A percentile compares a stretch with the other conserved stretches of the same genome.
Evolutionary conservation across 2,329 filamentous ascomycete genomes (phyloP).

Genomic region (Didymella pinodella): DNA sequence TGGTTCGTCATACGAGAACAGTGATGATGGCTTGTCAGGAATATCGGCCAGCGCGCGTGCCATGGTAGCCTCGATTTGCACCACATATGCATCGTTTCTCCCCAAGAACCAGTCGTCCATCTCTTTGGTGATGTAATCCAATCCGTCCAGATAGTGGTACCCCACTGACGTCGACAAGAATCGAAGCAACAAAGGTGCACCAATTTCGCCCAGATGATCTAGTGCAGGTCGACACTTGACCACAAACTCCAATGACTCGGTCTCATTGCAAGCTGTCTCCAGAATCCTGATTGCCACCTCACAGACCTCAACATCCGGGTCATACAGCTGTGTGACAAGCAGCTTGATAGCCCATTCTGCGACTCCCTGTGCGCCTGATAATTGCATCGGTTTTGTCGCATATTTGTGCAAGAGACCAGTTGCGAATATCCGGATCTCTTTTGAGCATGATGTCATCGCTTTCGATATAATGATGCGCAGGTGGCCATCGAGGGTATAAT

Average conservation of each 20-base stretch:
- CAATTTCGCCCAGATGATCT: slow-evolving; percentile 95
- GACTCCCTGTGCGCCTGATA: slow-evolving; percentile 61
- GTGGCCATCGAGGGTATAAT: slow-evolving; percentile 86
- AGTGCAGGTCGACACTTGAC: slow-evolving; percentile 94
- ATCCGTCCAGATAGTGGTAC: slow-evolving; percentile 94
- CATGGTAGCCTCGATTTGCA: slow-evolving; percentile 92
- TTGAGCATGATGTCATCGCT: slow-evolving; percentile 88
- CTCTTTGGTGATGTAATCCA: slow-evolving; percentile 98
- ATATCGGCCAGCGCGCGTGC: slow-evolving; percentile 78
- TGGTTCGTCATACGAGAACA: slow-evolving; percentile 53
- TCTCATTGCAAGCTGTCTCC: slow-evolving; percentile 95
- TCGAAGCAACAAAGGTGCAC: slow-evolving; percentile 86
- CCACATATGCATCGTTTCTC: slow-evolving; percentile 94
- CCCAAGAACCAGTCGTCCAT: slow-evolving; percentile 99
- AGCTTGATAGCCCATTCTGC: slow-evolving; percentile 96
- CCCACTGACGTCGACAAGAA: slow-evolving; percentile 96
- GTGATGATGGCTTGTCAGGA: slow-evolving; percentile 64
- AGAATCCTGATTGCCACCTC: slow-evolving; percentile 96
- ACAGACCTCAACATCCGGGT: slow-evolving; percentile 95
- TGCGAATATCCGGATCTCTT: slow-evolving; percentile 87
- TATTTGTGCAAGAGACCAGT: slow-evolving; percentile 89
- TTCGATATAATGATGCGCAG: slow-evolving; percentile 92
- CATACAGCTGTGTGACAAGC: slow-evolving; percentile 97
- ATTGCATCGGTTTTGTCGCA: slow-evolving; percentile 67
- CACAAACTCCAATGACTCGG: slow-evolving; percentile 89